Evolutionary conservation across 108 stramenopile species (phyloP).

Genomic region (Hondaea fermentalgiana): DNA sequence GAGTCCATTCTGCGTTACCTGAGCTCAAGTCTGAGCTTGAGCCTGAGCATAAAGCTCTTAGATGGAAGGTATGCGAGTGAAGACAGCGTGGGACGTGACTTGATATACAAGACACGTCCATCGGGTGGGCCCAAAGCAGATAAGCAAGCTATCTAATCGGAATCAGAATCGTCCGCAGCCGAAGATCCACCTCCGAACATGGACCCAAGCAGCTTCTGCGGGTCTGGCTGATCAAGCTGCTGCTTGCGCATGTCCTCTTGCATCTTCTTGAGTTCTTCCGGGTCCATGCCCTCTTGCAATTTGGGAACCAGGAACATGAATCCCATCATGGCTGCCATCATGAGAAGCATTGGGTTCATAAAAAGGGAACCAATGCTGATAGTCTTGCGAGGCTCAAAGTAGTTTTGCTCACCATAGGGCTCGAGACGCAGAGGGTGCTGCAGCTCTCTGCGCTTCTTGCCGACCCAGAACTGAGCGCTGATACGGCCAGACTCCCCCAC

Average conservation of each 20-base stretch:
- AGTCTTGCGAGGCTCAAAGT: not conserved
- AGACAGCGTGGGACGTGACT: too few relatives aligned
- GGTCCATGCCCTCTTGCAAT: not conserved
- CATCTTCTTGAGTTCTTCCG: conserved; percentile 11
- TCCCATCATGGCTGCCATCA: not conserved
- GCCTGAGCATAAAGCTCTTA: too few relatives aligned
- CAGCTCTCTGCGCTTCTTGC: not conserved
- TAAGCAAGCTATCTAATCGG: not conserved
- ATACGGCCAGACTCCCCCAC: not conserved
- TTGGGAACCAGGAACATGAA: not conserved
- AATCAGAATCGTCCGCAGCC: not conserved
- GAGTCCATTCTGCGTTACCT: too few relatives aligned
- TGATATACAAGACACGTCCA: too few relatives aligned
- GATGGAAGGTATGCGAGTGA: too few relatives aligned
- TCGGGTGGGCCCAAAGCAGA: too few relatives aligned
- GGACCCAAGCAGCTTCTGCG: not conserved
- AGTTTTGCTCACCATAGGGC: not conserved
- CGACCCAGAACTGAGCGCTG: not conserved
- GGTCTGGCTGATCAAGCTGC: not conserved
- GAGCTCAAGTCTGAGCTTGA: too few relatives aligned
- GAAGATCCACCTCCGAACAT: not conserved
- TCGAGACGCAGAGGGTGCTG: not conserved
- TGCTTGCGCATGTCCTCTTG: not conserved
- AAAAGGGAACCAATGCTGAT: not conserved
- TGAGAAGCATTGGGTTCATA: conserved; percentile 8